Evolutionary conservation across 805 yeast genomes (phyloP).

Genomic region (Lipomyces yamadae): DNA sequence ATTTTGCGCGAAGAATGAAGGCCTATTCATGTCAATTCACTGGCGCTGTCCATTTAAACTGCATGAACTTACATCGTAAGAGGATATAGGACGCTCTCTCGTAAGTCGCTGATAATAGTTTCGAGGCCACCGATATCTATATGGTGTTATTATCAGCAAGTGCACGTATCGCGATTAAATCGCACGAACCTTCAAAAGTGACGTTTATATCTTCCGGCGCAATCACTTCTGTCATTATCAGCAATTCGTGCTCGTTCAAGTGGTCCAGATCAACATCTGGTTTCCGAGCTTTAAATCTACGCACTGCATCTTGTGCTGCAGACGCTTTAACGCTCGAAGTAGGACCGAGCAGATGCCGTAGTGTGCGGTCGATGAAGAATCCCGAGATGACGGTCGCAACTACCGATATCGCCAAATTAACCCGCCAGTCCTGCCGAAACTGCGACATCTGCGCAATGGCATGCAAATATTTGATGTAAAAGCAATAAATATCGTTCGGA

Average conservation of each 20-base stretch:
- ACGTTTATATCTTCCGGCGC: slow-evolving; percentile 82
- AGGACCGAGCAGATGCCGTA: neutral
- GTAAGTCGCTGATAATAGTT: slow-evolving; percentile 76
- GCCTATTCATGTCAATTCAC: slow-evolving; percentile 48
- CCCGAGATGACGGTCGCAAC: neutral
- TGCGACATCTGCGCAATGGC: slow-evolving; percentile 1
- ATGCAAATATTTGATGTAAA: neutral
- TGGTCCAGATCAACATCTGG: slow-evolving; percentile 59
- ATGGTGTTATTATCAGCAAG: neutral
- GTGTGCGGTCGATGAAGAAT: neutral
- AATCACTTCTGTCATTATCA: slow-evolving; percentile 76
- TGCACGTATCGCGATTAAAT: neutral
- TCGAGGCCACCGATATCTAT: slow-evolving; percentile 90
- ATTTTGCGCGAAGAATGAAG: slow-evolving; percentile 72
- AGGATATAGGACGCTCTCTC: slow-evolving; percentile 89
- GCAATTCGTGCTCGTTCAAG: slow-evolving; percentile 74
- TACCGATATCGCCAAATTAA: neutral
- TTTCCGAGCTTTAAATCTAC: slow-evolving; percentile 60
- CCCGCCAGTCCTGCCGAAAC: neutral
- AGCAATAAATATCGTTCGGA: neutral
- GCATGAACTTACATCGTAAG: slow-evolving; percentile 52
- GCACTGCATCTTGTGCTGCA: slow-evolving; percentile 52
- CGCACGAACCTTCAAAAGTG: slow-evolving; percentile 55
- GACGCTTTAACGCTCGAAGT: neutral
- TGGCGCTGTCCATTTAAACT: slow-evolving; percentile 47